Conservation (phyloP, 176 grass and related monocot genomes). For the Triticum urartu region DNA sequence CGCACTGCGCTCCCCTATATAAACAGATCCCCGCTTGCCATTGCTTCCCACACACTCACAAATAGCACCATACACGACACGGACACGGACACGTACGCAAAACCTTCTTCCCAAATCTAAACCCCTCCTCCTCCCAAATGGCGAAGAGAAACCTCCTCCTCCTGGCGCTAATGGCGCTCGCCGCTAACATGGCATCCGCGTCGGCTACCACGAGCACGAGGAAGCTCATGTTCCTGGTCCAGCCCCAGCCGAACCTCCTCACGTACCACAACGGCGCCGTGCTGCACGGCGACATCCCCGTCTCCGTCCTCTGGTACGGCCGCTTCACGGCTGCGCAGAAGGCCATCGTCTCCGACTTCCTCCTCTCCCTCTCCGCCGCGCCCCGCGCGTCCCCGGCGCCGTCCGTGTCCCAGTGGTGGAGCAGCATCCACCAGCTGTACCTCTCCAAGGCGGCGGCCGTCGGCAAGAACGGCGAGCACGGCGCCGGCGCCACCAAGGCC, state of each 20-base stretch:
- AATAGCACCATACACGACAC: not conserved
- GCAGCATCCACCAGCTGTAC: conserved; percentile 42
- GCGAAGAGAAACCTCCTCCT: not conserved
- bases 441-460: conserved; percentile 33
- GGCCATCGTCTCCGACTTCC: conserved; percentile 65
- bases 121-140: not conserved
- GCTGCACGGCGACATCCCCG: conserved; percentile 51
- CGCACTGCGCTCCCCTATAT: not conserved
- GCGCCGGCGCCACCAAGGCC: not conserved
- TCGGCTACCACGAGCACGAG: conserved; percentile 37
- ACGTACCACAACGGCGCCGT: conserved; percentile 71
- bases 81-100: not conserved
- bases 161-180: conserved; percentile 20
- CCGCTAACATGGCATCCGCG: not conserved
- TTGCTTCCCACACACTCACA: not conserved
- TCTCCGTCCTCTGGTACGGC: conserved; percentile 65
- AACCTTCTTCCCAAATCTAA: not conserved
- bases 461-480: not conserved
- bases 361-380: conserved; percentile 47
- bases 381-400: conserved; percentile 16
- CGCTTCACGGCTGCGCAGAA: conserved; percentile 57
- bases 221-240: conserved; percentile 46
- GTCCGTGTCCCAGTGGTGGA: conserved; percentile 62
- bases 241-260: conserved; percentile 46
- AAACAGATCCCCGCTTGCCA: not conserved